Base-by-base conservation (phyloP, 208 protist species). In the Wallacemonas sp. region DNA sequence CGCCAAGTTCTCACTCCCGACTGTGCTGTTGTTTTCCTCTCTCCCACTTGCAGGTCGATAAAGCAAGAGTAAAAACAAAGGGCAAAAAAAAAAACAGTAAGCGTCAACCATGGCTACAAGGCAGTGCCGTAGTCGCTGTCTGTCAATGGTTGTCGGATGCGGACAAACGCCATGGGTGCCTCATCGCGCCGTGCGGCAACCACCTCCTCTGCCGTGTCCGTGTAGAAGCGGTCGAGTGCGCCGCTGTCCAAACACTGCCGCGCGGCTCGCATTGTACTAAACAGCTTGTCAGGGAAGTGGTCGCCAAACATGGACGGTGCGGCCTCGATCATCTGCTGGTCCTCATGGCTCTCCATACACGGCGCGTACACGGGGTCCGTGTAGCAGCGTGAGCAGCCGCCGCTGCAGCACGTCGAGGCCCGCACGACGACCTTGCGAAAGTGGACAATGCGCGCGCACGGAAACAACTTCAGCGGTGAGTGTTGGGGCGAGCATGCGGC, bases 241-340 rank as follows among this genome's bases (percentile, higher is more conserved):
- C 86, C 87, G 4, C 22, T 41, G n/a, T 91, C 64, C 38, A 96
- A 45, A 28, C 71, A 65, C 12, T 70, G 44, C 14, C 72, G 44
- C 16, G 82, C 65, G 20, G 67, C 45, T 44, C 83, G 49, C 57
- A 96, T 69, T 3, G 84, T 74, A 16, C 65, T 48, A 61, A 75
- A 90, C n/a, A 94, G 62, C 16, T 77, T 77, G 65, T 96, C 87
- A n/a, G 91, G 91, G 65, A 96, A 88, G 73, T 96, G 91, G 73
- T 96, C 87, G 0, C 65, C 71, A 31, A 94, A 86, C 91, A 96
- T 96, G 26, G 78, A 86, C 14, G 86, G 77, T 0, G 84, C 70
- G 44, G 80, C 82, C 20, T 92, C 54, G 1, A 96, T 32, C 57
- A 82, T 79, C 69, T 96, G 87, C 57, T 94, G 77, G 61, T 84